Conservation (phyloP, 345 rosid species). For the Salix udensis region DNA sequence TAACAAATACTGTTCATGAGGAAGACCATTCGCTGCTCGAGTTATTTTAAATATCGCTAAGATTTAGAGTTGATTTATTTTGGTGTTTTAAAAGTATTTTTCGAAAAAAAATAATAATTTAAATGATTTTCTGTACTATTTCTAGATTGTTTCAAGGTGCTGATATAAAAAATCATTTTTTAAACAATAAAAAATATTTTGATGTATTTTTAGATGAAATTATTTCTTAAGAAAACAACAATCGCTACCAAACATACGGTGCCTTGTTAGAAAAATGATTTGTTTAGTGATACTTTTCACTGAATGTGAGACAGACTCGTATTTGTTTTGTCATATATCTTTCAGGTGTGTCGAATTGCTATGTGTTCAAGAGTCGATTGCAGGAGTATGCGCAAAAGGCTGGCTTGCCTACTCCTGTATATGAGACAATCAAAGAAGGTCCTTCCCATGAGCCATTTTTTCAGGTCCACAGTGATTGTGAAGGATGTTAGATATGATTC, state of each 20-base stretch:
- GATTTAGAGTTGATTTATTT: too few species aligned
- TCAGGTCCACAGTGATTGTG: constrained; percentile 63
- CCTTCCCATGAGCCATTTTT: constrained; percentile 74
- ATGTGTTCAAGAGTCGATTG: constrained; percentile 73
- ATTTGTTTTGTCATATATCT: background rate
- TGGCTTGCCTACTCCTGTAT: constrained; percentile 66
- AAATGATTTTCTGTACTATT: too few species aligned
- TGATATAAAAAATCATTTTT: too few species aligned
- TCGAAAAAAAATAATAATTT: too few species aligned
- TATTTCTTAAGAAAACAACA: too few species aligned
- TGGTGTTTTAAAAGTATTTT: too few species aligned
- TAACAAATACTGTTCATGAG: background rate
- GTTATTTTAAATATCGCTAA: background rate
- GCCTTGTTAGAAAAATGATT: background rate
- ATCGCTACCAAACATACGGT: too few species aligned
- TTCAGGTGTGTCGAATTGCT: constrained; percentile 77
- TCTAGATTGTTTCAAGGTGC: too few species aligned
- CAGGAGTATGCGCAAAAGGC: constrained; percentile 82
- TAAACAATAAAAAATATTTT: too few species aligned
- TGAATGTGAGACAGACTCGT: background rate
- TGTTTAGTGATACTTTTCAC: background rate
- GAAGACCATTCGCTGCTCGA: background rate
- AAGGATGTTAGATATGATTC: constrained; percentile 66
- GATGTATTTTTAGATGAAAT: too few species aligned
- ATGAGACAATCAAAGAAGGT: constrained; percentile 81